These are phyloP conservation scores for Voacanga thouarsii DNA, from an alignment of 257 asterid species.

Conservation along the genomic window DNA sequence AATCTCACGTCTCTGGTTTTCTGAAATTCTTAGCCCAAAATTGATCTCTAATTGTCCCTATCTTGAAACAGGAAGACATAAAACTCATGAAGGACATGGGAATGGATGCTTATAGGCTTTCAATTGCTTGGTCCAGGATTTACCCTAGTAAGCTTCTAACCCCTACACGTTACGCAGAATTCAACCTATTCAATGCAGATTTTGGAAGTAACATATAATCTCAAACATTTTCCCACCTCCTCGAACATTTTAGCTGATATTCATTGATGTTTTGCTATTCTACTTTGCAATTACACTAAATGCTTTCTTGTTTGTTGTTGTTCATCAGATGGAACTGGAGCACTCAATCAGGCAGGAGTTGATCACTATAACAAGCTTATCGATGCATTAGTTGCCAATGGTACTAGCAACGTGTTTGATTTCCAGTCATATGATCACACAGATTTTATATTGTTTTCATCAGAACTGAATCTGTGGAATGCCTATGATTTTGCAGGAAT, in stretches of 20 bases:
- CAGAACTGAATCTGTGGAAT: background rate
- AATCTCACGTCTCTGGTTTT: background rate
- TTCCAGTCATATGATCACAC: background rate
- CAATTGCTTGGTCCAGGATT: constrained; percentile 91
- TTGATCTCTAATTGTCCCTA: background rate
- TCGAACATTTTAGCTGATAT: background rate
- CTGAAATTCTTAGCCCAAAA: background rate
- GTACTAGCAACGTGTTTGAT: constrained; percentile 23
- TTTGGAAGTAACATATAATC: no score
- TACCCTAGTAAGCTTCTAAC: constrained; percentile 59
- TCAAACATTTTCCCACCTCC: no score
- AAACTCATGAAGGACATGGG: constrained; percentile 80
- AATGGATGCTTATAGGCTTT: constrained; percentile 89
- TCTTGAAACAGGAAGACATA: constrained; percentile 59
- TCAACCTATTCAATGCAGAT: no score
- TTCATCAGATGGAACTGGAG: constrained; percentile 71
- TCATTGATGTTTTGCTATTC: background rate
- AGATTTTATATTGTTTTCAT: background rate
- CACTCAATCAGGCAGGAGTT: constrained; percentile 76
- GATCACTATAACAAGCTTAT: constrained; percentile 78
- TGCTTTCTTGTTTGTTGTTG: background rate
- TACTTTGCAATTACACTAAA: background rate
- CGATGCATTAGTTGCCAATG: constrained; percentile 62
- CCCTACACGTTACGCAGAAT: background rate
- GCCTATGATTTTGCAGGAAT: constrained; percentile 43